phyloP scores from a whole-genome alignment of 306 rosid species.

The Trichosanthes truncata region DNA sequence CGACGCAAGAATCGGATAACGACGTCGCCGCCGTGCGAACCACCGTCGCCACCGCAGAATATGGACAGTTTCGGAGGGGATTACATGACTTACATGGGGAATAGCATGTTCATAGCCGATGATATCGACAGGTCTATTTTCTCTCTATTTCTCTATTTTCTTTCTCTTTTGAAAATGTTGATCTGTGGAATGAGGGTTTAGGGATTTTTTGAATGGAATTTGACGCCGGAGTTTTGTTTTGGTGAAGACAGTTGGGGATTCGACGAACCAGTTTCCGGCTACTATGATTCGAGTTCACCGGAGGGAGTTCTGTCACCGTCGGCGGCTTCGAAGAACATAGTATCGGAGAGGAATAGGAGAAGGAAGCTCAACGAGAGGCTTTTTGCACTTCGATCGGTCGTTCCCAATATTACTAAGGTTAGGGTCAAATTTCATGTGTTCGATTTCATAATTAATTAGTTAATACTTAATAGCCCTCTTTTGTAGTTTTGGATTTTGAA shows the following conservation, averaged over 20 bases:
- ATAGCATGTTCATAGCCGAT: conserved; percentile 58
- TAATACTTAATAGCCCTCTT: neutral
- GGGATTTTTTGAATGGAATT: neutral
- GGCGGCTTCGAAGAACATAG: conserved; percentile 76
- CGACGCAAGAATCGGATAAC: neutral
- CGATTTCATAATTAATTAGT: neutral
- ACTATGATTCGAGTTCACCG: conserved; percentile 90
- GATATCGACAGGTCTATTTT: conserved; percentile 60
- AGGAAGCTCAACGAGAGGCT: conserved; percentile 88
- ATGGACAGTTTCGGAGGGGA: conserved; percentile 72
- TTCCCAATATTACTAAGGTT: conserved; percentile 94
- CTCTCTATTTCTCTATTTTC: neutral
- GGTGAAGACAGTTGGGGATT: conserved; percentile 48
- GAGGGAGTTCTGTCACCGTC: conserved; percentile 70
- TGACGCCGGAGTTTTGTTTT: conserved; percentile 2
- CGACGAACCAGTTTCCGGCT: conserved; percentile 62
- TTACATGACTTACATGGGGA: conserved; percentile 59
- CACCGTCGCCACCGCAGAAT: neutral
- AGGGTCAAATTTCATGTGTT: neutral
- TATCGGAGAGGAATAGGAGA: conserved; percentile 85
- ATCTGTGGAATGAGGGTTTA: neutral
- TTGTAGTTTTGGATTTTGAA: neutral
- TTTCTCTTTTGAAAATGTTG: neutral
- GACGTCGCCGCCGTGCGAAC: neutral
- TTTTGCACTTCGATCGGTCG: conserved; percentile 86